Conservation (phyloP, 2,329 filamentous ascomycete species). For the Ploettnerulaceae sp. region DNA sequence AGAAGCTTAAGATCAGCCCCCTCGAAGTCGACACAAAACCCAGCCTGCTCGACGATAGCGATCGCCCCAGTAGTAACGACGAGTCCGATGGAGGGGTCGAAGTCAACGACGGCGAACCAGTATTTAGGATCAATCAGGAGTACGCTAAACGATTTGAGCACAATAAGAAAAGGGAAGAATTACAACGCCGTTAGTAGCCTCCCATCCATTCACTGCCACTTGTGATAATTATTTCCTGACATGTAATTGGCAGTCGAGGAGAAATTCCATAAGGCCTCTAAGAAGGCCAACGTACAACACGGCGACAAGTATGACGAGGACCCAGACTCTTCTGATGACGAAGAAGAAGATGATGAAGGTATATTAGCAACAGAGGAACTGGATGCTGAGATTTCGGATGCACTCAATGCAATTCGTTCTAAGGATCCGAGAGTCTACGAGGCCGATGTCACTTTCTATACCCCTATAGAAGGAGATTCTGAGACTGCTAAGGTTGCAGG, state of each 20-base stretch:
- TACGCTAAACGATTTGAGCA: conserved; percentile 88
- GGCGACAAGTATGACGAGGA: conserved; percentile 45
- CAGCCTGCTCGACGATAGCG: conserved; percentile 47
- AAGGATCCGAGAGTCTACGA: conserved; percentile 94
- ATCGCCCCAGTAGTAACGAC: conserved; percentile 32
- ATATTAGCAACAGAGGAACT: conserved; percentile 80
- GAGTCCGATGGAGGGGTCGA: conserved; percentile 35
- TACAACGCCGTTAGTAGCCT: conserved; percentile 56
- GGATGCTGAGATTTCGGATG: conserved; percentile 82
- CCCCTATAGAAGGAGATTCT: conserved; percentile 50
- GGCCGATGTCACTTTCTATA: conserved; percentile 71
- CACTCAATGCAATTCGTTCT: conserved; percentile 77
- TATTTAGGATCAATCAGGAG: conserved; percentile 82
- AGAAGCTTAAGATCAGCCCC: conserved; percentile 29
- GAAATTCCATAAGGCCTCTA: conserved; percentile 57
- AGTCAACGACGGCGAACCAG: conserved; percentile 30
- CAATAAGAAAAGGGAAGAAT: conserved; percentile 94
- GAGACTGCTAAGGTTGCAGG: conserved; percentile 31
- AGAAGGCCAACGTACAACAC: conserved; percentile 40
- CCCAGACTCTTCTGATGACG: conserved; percentile 65
- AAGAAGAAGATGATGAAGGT: conserved; percentile 86
- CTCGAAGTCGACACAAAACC: conserved; percentile 16
- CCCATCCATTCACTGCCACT: neutral
- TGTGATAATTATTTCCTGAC: conserved; percentile 1
- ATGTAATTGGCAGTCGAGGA: conserved; percentile 60